Base-by-base conservation (phyloP, 257 asterid species). In the Ocimum tenuiflorum region DNA sequence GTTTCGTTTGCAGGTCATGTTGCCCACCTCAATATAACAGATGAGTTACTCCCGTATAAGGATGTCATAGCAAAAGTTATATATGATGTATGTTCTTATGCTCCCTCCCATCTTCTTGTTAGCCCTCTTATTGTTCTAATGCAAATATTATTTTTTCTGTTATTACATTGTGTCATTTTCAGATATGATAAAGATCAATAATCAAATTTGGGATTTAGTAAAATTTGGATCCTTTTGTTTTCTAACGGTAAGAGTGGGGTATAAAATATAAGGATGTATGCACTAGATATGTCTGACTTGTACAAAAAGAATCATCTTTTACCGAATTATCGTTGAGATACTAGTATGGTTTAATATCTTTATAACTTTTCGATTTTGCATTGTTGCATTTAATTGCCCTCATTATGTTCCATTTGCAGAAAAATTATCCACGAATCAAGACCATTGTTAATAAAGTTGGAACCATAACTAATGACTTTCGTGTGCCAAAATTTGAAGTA, bases 361-460 rank as follows among this genome's bases (percentile, higher is more conserved):
- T 68, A 15, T 19, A 9, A 35, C 1, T n/a, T 36, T 20, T 13
- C 5, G 60, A 38, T n/a, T 57, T 20, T 58, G 38, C n/a, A 69
- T 42, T n/a, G n/a, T 20, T 55, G 47, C 33, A 29, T 67, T 47
- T 62, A 47, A 56, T 60, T 62, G 20, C 29, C 41, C 14, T 31
- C 11, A 61, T 61, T 29, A 19, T 43, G 51, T 63, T 6, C 69
- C 54, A 56, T 47, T 56, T 55, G 43, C 89, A 92, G 99, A 92
- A 92, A 84, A 87, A 84, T 76, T 83, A 87, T 68, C 99, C 97
- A 59, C 77, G 96, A 78, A 89, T 89, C 85, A 84, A 79, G 86
- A 84, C 99, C 33, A 38, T 92, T 49, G 94, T 89, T 41, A 92
- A 92, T 69, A 92, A 92, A 82, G 95, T 89, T 75, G 99, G 99